Base-by-base conservation (phyloP, 768 basidiomycete species). In the Jaapia argillacea region DNA sequence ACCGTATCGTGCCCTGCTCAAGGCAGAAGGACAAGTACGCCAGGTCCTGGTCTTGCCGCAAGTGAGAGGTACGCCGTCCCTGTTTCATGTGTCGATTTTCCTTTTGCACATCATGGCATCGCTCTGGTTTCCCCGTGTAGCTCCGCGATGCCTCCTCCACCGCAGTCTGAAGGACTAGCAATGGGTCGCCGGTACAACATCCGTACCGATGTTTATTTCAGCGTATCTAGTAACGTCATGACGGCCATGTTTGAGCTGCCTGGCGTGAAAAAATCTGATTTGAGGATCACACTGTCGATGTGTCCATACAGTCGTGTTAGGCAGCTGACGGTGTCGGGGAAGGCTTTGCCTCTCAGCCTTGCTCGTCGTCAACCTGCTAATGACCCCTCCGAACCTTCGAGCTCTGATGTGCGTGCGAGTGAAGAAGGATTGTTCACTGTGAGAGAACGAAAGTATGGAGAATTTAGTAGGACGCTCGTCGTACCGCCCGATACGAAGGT, bases 181-280 rank as follows among this genome's bases (percentile, higher is more conserved):
- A 33, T 16, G 16, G 28, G 28, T 10, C 10, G 16, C 10, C 61
- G 61, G 25, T 68, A 69, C 52, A 54, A 66, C 48, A 75, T 81
- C 48, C 75, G 78, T 51, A 66, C 75, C 24, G 84, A 85, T 60
- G 61, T 79, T 41, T 67, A 73, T 54, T 81, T 75, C 63, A 70
- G 78, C 54, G 51, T 56, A 27, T 64, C 67, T 25, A 72, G 68
- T 41, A 67, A 68, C 56, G 54, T 67, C 28, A 61, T 84, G 52
- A 70, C 69, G 45, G 77, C 75, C 41, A 67, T 76, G 62, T 71
- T 84, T 54, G 82, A 85, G 60, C 64, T 85, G 24, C 84, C 84
- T 3, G 84, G 84, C 35, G 65, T 84, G 55, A 71, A 70, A 54
- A 72, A 66, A 48, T 58, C 58, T 48, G 76, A 83, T 52, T 51